Conservation (phyloP, 306 rosid genomes). For the Cicer cuneatum region DNA sequence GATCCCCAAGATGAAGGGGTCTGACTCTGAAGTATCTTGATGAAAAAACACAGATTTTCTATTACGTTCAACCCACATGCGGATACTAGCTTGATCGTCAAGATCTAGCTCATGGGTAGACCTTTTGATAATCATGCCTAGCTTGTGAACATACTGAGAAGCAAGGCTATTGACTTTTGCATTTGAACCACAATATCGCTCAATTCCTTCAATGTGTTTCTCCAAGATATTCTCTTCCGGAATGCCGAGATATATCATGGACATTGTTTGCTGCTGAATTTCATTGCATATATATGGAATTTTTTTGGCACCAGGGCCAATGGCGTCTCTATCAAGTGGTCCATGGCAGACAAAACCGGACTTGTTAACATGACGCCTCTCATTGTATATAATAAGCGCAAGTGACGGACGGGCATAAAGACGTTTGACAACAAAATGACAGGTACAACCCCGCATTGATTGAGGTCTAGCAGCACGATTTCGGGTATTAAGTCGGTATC, state of each 20-base stretch:
- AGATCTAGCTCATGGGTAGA: slow-evolving; percentile 93
- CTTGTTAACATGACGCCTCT: slow-evolving; percentile 84
- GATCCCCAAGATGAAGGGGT: slow-evolving; percentile 86
- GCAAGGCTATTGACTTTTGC: slow-evolving; percentile 83
- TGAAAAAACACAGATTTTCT: slow-evolving; percentile 75
- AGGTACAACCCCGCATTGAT: slow-evolving; percentile 94
- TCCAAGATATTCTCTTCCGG: slow-evolving; percentile 94
- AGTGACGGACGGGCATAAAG: slow-evolving; percentile 87
- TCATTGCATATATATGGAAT: slow-evolving; percentile 87
- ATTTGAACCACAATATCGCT: slow-evolving; percentile 83
- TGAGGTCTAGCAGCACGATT: slow-evolving; percentile 99
- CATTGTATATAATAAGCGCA: slow-evolving; percentile 77
- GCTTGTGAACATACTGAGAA: slow-evolving; percentile 91
- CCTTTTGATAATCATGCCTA: slow-evolving; percentile 92
- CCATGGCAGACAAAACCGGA: slow-evolving; percentile 96
- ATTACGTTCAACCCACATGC: slow-evolving; percentile 93
- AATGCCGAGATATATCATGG: slow-evolving; percentile 94
- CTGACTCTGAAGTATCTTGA: slow-evolving; percentile 85
- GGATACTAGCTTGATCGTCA: slow-evolving; percentile 94
- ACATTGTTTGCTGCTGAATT: slow-evolving; percentile 97
- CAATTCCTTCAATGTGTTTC: slow-evolving; percentile 92
- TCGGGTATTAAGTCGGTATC: slow-evolving; percentile 91
- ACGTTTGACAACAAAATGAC: slow-evolving; percentile 91
- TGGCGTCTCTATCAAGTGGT: slow-evolving; percentile 94
- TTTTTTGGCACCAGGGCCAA: slow-evolving; percentile 89